Percentiles rank a stretch among this genome's conserved stretches.
These are phyloP conservation scores for Arctium lappa DNA, from an alignment of 129 eudicot species.

Conservation along the genomic window DNA sequence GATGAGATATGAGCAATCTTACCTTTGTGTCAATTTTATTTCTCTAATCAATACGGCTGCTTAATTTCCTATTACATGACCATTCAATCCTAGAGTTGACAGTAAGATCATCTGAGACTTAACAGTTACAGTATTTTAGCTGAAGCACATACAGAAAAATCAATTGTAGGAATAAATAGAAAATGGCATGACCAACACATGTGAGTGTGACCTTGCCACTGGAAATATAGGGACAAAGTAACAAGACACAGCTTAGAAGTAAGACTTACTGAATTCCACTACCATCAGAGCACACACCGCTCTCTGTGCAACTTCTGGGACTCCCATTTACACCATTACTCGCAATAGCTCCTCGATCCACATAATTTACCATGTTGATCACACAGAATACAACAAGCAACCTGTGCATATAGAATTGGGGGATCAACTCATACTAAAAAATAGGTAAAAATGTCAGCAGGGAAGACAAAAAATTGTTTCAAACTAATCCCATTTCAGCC, in stretches of 20 bases:
- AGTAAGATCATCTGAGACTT: neutral
- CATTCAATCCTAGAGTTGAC: neutral
- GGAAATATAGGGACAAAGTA: neutral
- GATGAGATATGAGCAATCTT: neutral
- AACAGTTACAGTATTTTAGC: neutral
- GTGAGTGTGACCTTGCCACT: neutral
- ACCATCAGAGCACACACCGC: slow-evolving; percentile 67
- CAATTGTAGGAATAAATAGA: neutral
- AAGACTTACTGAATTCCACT: slow-evolving; percentile 87
- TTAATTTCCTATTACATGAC: neutral
- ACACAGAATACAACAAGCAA: slow-evolving; percentile 72
- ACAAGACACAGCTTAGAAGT: neutral
- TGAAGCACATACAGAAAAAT: neutral
- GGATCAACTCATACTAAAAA: neutral
- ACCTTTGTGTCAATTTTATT: neutral
- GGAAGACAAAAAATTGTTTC: neutral
- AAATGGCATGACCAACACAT: neutral
- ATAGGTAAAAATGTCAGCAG: neutral
- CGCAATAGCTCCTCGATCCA: slow-evolving; percentile 92
- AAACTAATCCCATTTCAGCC: neutral
- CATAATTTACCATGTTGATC: slow-evolving; percentile 77
- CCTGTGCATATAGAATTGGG: slow-evolving; percentile 36
- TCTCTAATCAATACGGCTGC: neutral
- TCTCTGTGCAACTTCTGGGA: slow-evolving; percentile 44
- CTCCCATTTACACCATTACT: slow-evolving; percentile 93